A percentile compares a stretch with the other conserved stretches of the same genome.
Evolutionary conservation across 352 stramenopile species (phyloP).

Genomic region (Globisporangium canariense): DNA sequence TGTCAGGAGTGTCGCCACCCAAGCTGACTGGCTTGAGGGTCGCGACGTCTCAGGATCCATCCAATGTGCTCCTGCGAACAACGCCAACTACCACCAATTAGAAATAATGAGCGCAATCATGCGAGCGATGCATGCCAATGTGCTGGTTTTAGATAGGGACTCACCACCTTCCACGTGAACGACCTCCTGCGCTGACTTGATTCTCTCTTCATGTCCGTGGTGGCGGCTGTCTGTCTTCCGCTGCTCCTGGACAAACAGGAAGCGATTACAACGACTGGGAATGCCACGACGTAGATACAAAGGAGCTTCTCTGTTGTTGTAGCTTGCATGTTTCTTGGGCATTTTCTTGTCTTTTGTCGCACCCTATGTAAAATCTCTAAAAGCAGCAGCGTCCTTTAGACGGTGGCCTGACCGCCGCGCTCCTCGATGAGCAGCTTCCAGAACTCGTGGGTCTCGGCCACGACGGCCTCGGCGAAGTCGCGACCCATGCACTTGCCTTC

Average conservation of each 20-base stretch:
- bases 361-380: slow-evolving; percentile 7
- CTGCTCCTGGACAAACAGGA: background rate
- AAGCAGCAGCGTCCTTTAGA: slow-evolving; percentile 34
- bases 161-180: background rate
- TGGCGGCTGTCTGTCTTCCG: background rate
- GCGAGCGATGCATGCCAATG: too few species aligned
- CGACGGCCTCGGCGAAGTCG: slow-evolving; percentile 85
- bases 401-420: slow-evolving; percentile 73
- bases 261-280: background rate
- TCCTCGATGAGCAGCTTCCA: slow-evolving; percentile 89
- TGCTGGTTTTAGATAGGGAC: background rate
- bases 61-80: background rate
- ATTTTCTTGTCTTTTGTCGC: background rate
- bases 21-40: background rate
- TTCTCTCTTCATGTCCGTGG: too few species aligned
- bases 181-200: background rate
- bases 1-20: too few species aligned
- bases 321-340: background rate
- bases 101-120: too few species aligned
- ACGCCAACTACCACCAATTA: background rate
- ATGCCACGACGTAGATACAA: too few species aligned
- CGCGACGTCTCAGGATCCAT: background rate
- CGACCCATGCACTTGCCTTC: slow-evolving; percentile 95
- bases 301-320: too few species aligned
- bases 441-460: slow-evolving; percentile 88